Evolutionary conservation across 441 rosid genomes (phyloP), one percentile per base, ranked within the genome.

Genomic region (Euphorbia schlechtendalii): DNA sequence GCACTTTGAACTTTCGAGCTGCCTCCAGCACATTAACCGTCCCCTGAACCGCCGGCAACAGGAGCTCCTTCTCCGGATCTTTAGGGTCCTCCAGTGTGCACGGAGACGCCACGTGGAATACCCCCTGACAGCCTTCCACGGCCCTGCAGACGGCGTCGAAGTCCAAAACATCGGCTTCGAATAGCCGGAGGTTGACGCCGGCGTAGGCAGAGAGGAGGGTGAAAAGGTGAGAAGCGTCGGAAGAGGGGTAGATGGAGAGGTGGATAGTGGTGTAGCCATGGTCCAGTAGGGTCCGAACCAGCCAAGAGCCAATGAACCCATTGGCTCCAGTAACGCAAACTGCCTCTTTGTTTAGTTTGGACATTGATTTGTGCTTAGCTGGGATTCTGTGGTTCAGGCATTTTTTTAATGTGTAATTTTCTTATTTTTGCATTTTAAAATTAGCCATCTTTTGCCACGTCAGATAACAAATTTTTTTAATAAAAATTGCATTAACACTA

Each of bases 61-160:
- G 41, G 45, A 92, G 83, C 17, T 89, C 96, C 63, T 53, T 78
- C 58, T 87, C 75, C 0, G 96, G 93, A 74, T 92, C 74, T 9
- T 59, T 36, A 15, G 89, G 89, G 58, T 78, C 84, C 63, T 87
- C 93, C 52, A 92, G 82, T 17, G 76, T 77, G 40, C 96, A 86
- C 28, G 92, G 96, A 14, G 96, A 92, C 0, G 96, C 96, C 73
- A 92, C 92, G 74, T 89, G 96, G 87, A 92, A 92, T 3, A 89
- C 87, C 15, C 96, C 96, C 3, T 56, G 14, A 76, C 91, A 92
- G 30, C 96, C 93, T 14, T 83, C 73, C n/a, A n/a, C n/a, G n/a
- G n/a, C n/a, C n/a, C n/a, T n/a, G n/a, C n/a, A n/a, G 4, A 92
- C 76, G 1, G 96, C 92, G 43, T 52, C 67, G 53, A 59, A 28